Conservation (phyloP, 108 stramenopile species). For the Nitzschia sp. region DNA sequence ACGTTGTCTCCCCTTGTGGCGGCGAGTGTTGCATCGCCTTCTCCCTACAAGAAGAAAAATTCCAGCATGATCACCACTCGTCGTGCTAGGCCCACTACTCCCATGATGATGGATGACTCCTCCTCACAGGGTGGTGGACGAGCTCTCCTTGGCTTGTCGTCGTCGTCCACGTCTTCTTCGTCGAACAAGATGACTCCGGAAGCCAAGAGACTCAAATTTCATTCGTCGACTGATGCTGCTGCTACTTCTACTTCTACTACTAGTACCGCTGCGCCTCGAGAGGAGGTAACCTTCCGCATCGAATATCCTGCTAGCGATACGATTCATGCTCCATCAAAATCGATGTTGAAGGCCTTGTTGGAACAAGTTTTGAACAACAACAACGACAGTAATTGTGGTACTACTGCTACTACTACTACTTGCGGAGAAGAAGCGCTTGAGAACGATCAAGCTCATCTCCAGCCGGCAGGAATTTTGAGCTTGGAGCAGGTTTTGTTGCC, state of each 20-base stretch:
- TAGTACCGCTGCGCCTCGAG: neutral
- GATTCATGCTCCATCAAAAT: constrained; percentile 30
- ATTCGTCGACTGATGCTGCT: neutral
- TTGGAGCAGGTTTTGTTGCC: constrained; percentile 54
- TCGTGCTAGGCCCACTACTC: neutral
- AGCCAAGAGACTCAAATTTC: constrained; percentile 4
- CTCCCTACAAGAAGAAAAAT: neutral
- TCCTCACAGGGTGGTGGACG: too few species aligned
- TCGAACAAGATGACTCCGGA: constrained; percentile 1
- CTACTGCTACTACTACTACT: too few species aligned
- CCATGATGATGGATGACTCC: neutral
- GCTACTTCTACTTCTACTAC: neutral
- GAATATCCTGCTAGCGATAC: constrained; percentile 19
- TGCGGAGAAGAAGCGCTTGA: too few species aligned
- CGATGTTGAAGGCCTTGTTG: constrained; percentile 18
- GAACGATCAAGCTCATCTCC: constrained; percentile 27
- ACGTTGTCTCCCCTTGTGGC: neutral
- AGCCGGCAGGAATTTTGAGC: constrained; percentile 41
- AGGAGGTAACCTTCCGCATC: neutral
- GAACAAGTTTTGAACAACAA: constrained; percentile 15
- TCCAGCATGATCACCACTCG: constrained; percentile 5
- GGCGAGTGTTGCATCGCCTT: neutral
- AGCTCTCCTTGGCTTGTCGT: neutral
- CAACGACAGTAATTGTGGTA: too few species aligned
- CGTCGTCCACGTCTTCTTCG: neutral